These are phyloP conservation scores for Yamadazyma songkhlaensis DNA, from an alignment of 1,139 yeast species.

Conservation along the genomic window DNA sequence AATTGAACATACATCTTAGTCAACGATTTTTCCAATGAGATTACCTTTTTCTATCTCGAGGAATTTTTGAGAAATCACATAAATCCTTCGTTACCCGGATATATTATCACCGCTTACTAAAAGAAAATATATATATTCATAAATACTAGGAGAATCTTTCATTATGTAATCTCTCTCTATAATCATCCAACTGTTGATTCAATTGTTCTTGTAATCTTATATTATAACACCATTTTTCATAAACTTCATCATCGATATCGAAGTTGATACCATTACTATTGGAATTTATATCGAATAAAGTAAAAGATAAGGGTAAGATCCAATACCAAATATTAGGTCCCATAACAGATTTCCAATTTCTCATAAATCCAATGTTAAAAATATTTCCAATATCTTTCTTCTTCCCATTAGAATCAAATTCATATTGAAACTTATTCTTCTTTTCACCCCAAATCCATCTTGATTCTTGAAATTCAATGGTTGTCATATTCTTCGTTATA, in stretches of 20 bases:
- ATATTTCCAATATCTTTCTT: constrained; percentile 53
- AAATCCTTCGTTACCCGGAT: neutral
- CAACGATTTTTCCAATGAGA: constrained; percentile 1
- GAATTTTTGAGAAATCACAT: neutral
- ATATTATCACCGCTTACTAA: no score
- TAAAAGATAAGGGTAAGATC: constrained; percentile 60
- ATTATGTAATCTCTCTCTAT: constrained; percentile 20
- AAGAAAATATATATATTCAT: no score
- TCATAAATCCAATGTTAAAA: constrained; percentile 64
- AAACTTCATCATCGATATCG: constrained; percentile 42
- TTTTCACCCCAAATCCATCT: constrained; percentile 46
- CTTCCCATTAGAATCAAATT: constrained; percentile 33
- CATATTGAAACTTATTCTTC: constrained; percentile 26
- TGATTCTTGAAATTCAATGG: constrained; percentile 70
- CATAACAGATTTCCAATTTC: constrained; percentile 71
- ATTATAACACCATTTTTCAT: constrained; percentile 40
- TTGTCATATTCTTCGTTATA: constrained; percentile 64
- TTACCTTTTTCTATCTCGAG: neutral
- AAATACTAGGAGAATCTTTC: constrained; percentile 12
- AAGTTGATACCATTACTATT: constrained; percentile 51
- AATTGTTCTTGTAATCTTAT: constrained; percentile 47
- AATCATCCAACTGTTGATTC: constrained; percentile 40
- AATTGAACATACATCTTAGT: constrained; percentile 38
- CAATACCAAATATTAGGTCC: constrained; percentile 65
- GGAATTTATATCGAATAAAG: constrained; percentile 21